phyloP scores from a whole-genome alignment of 495 filamentous ascomycete genomes.

The Cenococcum geophilum region DNA sequence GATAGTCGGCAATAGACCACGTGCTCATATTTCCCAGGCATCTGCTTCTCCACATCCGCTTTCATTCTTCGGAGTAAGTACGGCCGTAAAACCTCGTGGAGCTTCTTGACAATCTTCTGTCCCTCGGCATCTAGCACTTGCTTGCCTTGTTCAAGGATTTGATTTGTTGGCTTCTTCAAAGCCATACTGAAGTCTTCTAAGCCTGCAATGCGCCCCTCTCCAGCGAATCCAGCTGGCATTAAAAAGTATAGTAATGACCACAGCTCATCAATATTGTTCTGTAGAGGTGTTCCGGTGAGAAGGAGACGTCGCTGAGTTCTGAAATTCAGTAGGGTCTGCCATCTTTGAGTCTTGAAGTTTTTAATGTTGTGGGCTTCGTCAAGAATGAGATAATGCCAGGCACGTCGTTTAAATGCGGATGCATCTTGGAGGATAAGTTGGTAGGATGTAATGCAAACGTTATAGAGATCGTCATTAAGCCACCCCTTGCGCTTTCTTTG shows the following conservation, averaged over 20 bases:
- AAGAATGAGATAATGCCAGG: conserved; percentile 97
- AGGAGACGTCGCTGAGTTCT: conserved; percentile 80
- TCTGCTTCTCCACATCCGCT: conserved; percentile 98
- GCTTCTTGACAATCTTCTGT: conserved; percentile 76
- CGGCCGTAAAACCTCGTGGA: conserved; percentile 87
- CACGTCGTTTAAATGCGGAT: conserved; percentile 82
- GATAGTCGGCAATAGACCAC: conserved; percentile 92
- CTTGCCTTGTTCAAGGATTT: conserved; percentile 89
- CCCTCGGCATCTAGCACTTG: conserved; percentile 92
- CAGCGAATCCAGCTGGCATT: conserved; percentile 75
- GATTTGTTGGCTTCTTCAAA: conserved; percentile 86
- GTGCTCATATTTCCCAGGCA: conserved; percentile 96
- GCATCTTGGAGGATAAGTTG: conserved; percentile 92
- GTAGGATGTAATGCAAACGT: conserved; percentile 95
- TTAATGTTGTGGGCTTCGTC: conserved; percentile 99
- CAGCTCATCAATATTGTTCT: conserved; percentile 93
- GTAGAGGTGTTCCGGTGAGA: conserved; percentile 89
- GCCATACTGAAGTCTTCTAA: conserved; percentile 87
- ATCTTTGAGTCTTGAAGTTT: conserved; percentile 94
- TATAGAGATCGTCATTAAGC: conserved; percentile 77
- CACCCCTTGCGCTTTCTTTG: conserved; percentile 85
- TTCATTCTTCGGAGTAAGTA: conserved; percentile 90
- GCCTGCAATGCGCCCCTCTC: conserved; percentile 81
- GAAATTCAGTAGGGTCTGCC: conserved; percentile 90
- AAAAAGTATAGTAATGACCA: conserved; percentile 98